phyloP scores from a whole-genome alignment of 495 filamentous ascomycete species.

The Articulospora tetracladia region DNA sequence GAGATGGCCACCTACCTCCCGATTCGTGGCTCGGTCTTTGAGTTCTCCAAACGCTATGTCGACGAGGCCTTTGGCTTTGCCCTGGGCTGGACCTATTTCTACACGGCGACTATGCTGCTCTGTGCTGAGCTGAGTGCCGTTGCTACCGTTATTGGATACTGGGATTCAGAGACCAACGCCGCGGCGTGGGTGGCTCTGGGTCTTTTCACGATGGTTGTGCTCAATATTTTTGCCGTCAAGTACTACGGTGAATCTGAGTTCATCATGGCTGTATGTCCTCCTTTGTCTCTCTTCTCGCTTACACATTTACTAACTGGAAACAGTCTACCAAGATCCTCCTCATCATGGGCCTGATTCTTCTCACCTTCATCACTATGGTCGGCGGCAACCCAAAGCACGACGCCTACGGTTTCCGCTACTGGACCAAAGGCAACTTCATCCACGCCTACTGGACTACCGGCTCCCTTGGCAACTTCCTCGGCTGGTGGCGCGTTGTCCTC shows the following conservation, averaged over 20 bases:
- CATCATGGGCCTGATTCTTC: slow-evolving; percentile 48
- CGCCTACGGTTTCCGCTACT: slow-evolving; percentile 70
- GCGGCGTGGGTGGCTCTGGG: slow-evolving; percentile 71
- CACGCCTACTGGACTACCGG: slow-evolving; percentile 31
- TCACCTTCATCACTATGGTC: slow-evolving; percentile 67
- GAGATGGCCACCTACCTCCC: slow-evolving; percentile 39
- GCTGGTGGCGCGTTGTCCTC: slow-evolving; percentile 36
- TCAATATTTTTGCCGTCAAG: slow-evolving; percentile 61
- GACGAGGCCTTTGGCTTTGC: slow-evolving; percentile 44
- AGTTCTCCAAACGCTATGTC: slow-evolving; percentile 43
- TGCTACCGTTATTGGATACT: slow-evolving; percentile 66
- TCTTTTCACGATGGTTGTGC: slow-evolving; percentile 52
- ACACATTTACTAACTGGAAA: neutral
- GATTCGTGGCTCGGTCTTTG: slow-evolving; percentile 34
- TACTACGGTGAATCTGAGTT: slow-evolving; percentile 84
- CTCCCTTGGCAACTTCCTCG: slow-evolving; percentile 34
- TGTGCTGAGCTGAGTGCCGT: slow-evolving; percentile 77
- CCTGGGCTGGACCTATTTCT: slow-evolving; percentile 40
- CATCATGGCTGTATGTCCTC: slow-evolving; percentile 8
- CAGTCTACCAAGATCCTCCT: slow-evolving; percentile 1
- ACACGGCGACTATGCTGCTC: slow-evolving; percentile 52
- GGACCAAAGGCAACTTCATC: slow-evolving; percentile 61
- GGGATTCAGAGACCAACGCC: slow-evolving; percentile 62
- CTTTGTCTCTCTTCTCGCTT: neutral
- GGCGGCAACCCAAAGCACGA: slow-evolving; percentile 73